Conservation (phyloP, 2,329 filamentous ascomycete species). For the Nothophaeocryptopus gaeumannii region DNA sequence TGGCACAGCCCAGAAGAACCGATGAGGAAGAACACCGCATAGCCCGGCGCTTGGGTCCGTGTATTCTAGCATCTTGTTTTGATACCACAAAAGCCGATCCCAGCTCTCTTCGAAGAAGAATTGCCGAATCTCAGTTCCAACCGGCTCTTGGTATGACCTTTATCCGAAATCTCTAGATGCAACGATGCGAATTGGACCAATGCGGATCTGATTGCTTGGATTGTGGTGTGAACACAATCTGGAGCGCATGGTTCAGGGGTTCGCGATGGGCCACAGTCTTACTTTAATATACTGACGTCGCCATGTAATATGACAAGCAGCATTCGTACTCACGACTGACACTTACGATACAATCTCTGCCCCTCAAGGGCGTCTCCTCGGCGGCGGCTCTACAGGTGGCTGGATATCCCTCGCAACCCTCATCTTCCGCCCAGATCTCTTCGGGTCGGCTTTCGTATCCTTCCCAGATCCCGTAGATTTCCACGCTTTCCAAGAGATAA, state of each 20-base stretch:
- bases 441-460: slow-evolving; percentile 38
- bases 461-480: slow-evolving; percentile 41
- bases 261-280: too few species aligned
- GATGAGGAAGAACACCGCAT: slow-evolving; percentile 10
- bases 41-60: slow-evolving; percentile 15
- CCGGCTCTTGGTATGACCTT: too few species aligned
- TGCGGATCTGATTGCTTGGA: too few species aligned
- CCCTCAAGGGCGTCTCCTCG: slow-evolving; percentile 39
- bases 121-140: too few species aligned
- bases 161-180: too few species aligned
- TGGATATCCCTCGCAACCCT: slow-evolving; percentile 38
- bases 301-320: too few species aligned
- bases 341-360: slow-evolving; percentile 37
- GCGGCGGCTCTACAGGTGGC: slow-evolving; percentile 40
- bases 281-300: too few species aligned
- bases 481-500: slow-evolving; percentile 38
- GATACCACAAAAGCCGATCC: slow-evolving; percentile 24
- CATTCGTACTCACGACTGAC: too few species aligned
- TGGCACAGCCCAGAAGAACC: slow-evolving; percentile 3
- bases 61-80: slow-evolving; percentile 17
- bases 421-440: slow-evolving; percentile 40
- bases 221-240: too few species aligned
- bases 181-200: too few species aligned
- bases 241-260: too few species aligned
- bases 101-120: slow-evolving; percentile 12